Evolutionary conservation across 2,329 filamentous ascomycete genomes (phyloP), one percentile per base, ranked within the genome.

Genomic region (Fusarium tricinctum): DNA sequence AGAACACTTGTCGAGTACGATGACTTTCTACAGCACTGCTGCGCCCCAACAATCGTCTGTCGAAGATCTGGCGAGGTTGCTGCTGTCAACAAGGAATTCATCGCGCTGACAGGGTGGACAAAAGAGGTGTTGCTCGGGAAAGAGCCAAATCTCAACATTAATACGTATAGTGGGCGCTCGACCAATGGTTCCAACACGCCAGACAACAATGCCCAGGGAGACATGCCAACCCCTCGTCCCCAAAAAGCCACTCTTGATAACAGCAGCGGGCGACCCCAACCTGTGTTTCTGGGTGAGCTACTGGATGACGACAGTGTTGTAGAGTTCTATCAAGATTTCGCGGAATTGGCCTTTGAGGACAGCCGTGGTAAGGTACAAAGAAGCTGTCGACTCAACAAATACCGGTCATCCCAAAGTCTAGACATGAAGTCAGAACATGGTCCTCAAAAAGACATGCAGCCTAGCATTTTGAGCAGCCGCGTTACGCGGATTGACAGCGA

Each of bases 251-350:
- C 80, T 59, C 78, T 81, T 14, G 82, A 82, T 54, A 65, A 76
- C 8, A 78, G 80, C 26, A 81, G 83, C 39, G 84, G 82, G 8
- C 84, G 87, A 53, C 85, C 86, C 4, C 91, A 94, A 66, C 92
- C 94, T 0, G 93, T 97, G 2, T 97, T 97, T 75, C 85, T 98
- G 47, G 93, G 95, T 0, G 95, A 98, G 78, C 84, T 99, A 32
- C 87, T 99, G 71, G 96, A 98, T 73, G 94, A 97, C 69, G 93
- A 97, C 74, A 94, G 91, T 58, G 94, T 97, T 1, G 90, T 97
- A 6, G 91, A 97, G 71, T 98, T 97, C 78, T 97, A 97, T 78
- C 94, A 97, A 72, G 94, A 98, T 77, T 98, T 97, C 80, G 92
- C 95, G 1, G 90, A 94, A 67, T 85, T 98, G 4, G 95, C 95